phyloP scores from a whole-genome alignment of 2,329 filamentous ascomycete species.

The Neofusicoccum laricinum region DNA sequence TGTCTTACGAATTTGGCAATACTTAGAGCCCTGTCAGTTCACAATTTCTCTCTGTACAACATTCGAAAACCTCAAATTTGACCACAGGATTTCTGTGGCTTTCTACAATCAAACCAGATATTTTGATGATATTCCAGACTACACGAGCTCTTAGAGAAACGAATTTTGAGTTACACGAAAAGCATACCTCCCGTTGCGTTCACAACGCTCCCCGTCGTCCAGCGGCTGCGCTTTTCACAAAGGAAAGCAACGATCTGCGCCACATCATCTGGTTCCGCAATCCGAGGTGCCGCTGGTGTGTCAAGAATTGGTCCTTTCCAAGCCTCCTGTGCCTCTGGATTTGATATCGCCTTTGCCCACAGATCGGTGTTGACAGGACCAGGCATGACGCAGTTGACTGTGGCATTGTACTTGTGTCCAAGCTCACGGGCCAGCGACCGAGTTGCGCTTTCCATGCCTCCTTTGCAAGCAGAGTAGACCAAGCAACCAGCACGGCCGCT shows the following conservation, averaged over 20 bases:
- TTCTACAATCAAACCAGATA: too few species aligned
- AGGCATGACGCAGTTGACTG: constrained; percentile 61
- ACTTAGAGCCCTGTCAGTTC: too few species aligned
- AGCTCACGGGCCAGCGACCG: constrained; percentile 59
- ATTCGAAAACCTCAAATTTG: too few species aligned
- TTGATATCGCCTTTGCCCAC: constrained; percentile 24
- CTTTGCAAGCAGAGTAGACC: constrained; percentile 58
- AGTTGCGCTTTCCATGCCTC: constrained; percentile 59
- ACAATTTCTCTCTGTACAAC: too few species aligned
- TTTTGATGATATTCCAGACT: too few species aligned
- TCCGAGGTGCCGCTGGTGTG: constrained; percentile 51
- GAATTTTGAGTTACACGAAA: neutral
- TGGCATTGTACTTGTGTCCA: constrained; percentile 51
- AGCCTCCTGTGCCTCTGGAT: neutral
- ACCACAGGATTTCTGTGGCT: too few species aligned
- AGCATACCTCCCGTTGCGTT: constrained; percentile 51
- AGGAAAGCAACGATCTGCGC: constrained; percentile 56
- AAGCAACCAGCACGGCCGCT: constrained; percentile 45
- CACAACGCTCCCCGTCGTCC: constrained; percentile 53
- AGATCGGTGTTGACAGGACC: constrained; percentile 60
- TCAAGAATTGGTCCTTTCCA: constrained; percentile 38
- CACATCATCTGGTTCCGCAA: constrained; percentile 54
- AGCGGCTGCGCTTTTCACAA: constrained; percentile 45
- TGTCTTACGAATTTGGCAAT: too few species aligned
- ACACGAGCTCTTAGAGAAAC: too few species aligned